phyloP scores from a whole-genome alignment of 495 filamentous ascomycete species.

The Hypoxylon cercidicola region DNA sequence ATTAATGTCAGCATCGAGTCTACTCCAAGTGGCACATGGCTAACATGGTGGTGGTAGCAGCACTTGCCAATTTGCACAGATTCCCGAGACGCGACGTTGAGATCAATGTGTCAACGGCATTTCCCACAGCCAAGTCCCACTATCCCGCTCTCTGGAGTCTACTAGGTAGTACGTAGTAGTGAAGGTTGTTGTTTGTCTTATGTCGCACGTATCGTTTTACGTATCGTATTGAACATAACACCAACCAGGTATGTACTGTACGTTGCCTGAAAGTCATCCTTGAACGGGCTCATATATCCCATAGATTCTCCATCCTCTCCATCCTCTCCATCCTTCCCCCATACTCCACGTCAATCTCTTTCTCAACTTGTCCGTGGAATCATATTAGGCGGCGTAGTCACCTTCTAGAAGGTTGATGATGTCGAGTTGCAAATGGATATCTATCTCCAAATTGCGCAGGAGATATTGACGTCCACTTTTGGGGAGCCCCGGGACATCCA shows the following conservation, averaged over 20 bases:
- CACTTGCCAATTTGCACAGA: conserved; percentile 37
- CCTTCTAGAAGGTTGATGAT: conserved; percentile 42
- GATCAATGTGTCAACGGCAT: conserved; percentile 44
- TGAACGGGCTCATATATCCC: no score
- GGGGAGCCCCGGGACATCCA: conserved; percentile 30
- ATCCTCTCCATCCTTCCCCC: neutral
- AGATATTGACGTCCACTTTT: conserved; percentile 43
- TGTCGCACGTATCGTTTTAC: no score
- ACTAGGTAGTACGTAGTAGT: no score
- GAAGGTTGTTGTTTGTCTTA: conserved; percentile 41
- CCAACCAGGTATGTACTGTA: neutral
- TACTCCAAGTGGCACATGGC: neutral
- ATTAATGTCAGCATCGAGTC: conserved; percentile 13
- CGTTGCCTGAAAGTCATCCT: no score
- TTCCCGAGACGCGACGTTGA: conserved; percentile 37
- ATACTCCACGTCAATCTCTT: conserved; percentile 7
- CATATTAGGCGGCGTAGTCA: conserved; percentile 9
- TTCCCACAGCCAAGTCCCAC: conserved; percentile 36
- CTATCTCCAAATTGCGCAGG: conserved; percentile 48
- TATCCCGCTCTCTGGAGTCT: conserved; percentile 29
- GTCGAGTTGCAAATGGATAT: conserved; percentile 33
- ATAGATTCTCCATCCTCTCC: neutral
- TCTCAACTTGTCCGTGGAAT: conserved; percentile 1
- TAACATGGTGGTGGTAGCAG: conserved; percentile 16
- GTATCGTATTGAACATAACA: neutral